phyloP scores from a whole-genome alignment of 257 asterid species.

The Solanum microdontum region DNA sequence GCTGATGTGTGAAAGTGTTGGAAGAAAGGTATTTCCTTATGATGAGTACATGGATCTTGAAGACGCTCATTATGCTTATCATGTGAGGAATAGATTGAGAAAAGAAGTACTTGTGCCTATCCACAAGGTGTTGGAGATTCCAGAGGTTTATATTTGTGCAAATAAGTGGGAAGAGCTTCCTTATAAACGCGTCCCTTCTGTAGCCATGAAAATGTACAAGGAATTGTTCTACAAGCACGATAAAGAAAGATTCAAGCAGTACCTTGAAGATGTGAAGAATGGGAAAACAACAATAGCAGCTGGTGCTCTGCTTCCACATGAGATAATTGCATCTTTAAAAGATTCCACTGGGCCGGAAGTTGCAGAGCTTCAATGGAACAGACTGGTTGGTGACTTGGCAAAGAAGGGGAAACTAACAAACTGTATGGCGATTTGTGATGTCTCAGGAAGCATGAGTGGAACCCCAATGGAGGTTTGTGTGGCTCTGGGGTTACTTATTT shows the following conservation, averaged over 20 bases:
- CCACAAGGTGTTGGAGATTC: not conserved
- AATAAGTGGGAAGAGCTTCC: not conserved
- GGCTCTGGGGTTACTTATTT: not conserved
- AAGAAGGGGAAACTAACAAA: not conserved
- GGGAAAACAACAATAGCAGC: not conserved
- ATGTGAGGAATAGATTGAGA: not conserved
- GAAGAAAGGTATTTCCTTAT: not conserved
- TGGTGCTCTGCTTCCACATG: not conserved
- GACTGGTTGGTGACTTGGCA: not conserved
- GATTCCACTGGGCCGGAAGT: not conserved
- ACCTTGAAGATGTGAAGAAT: not conserved
- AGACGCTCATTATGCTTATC: not conserved
- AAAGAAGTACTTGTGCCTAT: slow-evolving; percentile 3
- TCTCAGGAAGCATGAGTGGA: not conserved
- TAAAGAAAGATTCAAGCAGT: not conserved
- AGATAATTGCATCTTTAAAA: not conserved
- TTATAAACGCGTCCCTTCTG: not conserved
- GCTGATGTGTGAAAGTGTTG: slow-evolving; percentile 6
- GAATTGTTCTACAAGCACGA: not conserved
- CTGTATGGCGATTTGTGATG: not conserved
- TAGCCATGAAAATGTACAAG: not conserved
- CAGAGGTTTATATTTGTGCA: not conserved
- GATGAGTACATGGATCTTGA: not conserved
- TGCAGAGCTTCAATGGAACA: not conserved
- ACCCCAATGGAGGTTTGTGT: not conserved